A percentile compares a stretch with the other conserved stretches of the same genome.
phyloP scores from a whole-genome alignment of 768 basidiomycete species.

The Lactarius psammicola region DNA sequence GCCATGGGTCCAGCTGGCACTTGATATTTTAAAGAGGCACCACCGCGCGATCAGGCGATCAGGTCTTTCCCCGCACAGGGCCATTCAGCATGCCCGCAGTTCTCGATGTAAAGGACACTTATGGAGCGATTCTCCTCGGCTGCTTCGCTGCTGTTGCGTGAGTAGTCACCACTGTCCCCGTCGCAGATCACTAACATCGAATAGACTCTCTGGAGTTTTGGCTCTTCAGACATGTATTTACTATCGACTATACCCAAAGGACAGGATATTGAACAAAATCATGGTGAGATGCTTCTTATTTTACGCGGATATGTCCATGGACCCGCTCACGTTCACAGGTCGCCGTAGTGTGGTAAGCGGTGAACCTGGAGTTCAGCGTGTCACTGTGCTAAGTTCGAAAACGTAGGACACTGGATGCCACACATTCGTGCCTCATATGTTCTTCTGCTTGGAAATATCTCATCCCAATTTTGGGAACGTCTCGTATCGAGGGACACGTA shows the following conservation, averaged over 20 bases:
- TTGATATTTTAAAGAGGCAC: not conserved
- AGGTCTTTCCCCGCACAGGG: not conserved
- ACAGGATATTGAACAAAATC: slow-evolving; percentile 9
- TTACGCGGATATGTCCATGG: not conserved
- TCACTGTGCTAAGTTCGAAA: not conserved
- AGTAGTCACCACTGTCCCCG: not conserved
- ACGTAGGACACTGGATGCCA: slow-evolving; percentile 21
- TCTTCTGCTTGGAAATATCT: slow-evolving; percentile 27
- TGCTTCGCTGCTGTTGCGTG: slow-evolving; percentile 24
- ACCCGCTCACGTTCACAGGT: slow-evolving; percentile 15
- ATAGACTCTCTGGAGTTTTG: slow-evolving; percentile 27
- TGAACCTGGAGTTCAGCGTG: not conserved
- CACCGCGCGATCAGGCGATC: not conserved
- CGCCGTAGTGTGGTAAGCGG: slow-evolving; percentile 18
- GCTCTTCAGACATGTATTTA: slow-evolving; percentile 23
- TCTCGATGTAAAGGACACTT: slow-evolving; percentile 2
- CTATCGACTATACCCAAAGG: slow-evolving; percentile 19
- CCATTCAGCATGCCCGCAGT: slow-evolving; percentile 22
- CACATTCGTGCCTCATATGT: slow-evolving; percentile 23
- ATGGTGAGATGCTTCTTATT: slow-evolving; percentile 12
- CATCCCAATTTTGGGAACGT: slow-evolving; percentile 26
- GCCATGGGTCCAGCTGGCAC: not conserved
- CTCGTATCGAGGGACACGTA: not conserved
- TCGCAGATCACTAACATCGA: not conserved
- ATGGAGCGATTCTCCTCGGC: slow-evolving; percentile 25